Conservation (phyloP, 352 stramenopile genomes). For the Phytophthora lateralis region DNA sequence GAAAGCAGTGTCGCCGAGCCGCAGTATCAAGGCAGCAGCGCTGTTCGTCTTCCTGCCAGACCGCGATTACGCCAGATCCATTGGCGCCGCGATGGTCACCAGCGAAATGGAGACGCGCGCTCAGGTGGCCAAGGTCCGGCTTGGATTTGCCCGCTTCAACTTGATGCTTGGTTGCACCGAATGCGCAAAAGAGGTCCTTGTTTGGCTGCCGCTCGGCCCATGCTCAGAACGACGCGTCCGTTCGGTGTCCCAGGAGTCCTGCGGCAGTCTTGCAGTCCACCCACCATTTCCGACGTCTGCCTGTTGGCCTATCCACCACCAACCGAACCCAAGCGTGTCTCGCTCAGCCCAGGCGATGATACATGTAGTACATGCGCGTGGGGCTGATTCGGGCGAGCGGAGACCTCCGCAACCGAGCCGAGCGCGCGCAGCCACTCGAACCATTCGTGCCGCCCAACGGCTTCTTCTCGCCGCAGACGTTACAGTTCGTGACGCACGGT, state of each 20-base stretch:
- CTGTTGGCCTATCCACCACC: not conserved
- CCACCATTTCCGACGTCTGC: slow-evolving; percentile 1
- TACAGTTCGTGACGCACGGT: slow-evolving; percentile 2
- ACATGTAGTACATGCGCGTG: not conserved
- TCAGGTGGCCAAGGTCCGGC: no score
- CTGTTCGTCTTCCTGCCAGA: slow-evolving; percentile 17
- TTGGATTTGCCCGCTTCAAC: slow-evolving; percentile 19
- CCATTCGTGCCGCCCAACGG: not conserved
- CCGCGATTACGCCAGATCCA: slow-evolving; percentile 14
- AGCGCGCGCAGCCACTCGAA: not conserved
- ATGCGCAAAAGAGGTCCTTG: not conserved
- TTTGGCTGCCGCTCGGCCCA: slow-evolving; percentile 1
- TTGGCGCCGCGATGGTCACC: slow-evolving; percentile 5
- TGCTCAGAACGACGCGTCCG: not conserved
- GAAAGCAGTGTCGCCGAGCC: slow-evolving; percentile 8
- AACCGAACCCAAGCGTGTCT: not conserved
- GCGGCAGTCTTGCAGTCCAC: slow-evolving; percentile 3
- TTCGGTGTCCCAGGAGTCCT: not conserved
- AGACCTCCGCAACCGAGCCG: not conserved
- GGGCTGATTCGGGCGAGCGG: slow-evolving; percentile 1
- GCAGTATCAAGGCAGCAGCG: slow-evolving; percentile 20
- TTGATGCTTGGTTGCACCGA: not conserved
- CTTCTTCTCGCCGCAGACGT: slow-evolving; percentile 13
- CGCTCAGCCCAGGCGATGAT: not conserved
- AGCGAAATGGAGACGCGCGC: slow-evolving; percentile 7